These are phyloP conservation scores for Durusdinium trenchii DNA, from an alignment of 73 alveolate species.

Conservation along the genomic window DNA sequence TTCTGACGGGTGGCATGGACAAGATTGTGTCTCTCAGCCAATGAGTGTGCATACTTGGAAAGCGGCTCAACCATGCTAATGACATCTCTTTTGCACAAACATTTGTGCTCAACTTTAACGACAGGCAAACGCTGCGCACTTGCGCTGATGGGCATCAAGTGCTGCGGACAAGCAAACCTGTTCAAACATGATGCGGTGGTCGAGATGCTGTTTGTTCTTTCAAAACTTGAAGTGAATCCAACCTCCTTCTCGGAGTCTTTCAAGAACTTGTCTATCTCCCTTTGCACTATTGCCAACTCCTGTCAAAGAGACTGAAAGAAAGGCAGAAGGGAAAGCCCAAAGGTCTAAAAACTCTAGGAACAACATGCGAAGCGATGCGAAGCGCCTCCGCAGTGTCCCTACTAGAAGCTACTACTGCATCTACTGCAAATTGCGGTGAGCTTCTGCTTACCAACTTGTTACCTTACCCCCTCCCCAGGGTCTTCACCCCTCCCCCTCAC, in stretches of 20 bases:
- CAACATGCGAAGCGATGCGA: not conserved
- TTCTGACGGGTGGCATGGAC: slow-evolving; percentile 86
- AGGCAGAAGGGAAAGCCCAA: not conserved
- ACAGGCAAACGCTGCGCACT: not conserved
- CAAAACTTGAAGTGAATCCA: too few relatives aligned
- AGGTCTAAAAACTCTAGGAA: not conserved
- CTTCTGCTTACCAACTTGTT: not conserved
- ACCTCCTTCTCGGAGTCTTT: slow-evolving; percentile 84
- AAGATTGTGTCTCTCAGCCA: slow-evolving; percentile 88
- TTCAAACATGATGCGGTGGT: not conserved
- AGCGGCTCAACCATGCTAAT: not conserved
- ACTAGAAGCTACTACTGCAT: not conserved
- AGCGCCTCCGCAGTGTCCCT: not conserved
- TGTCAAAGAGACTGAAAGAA: not conserved
- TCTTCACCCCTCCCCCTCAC: not conserved
- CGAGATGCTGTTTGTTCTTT: not conserved
- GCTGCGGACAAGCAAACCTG: slow-evolving; percentile 82
- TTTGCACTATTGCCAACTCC: slow-evolving; percentile 73
- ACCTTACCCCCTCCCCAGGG: not conserved
- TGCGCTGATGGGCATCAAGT: slow-evolving; percentile 90
- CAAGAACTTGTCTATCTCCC: slow-evolving; percentile 66
- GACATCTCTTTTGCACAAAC: not conserved
- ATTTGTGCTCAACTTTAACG: not conserved
- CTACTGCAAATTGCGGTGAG: not conserved
- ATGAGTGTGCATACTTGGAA: slow-evolving; percentile 66